Evolutionary conservation across 2,329 filamentous ascomycete species (phyloP).

Genomic region (Byssoonygena ceratinophila): DNA sequence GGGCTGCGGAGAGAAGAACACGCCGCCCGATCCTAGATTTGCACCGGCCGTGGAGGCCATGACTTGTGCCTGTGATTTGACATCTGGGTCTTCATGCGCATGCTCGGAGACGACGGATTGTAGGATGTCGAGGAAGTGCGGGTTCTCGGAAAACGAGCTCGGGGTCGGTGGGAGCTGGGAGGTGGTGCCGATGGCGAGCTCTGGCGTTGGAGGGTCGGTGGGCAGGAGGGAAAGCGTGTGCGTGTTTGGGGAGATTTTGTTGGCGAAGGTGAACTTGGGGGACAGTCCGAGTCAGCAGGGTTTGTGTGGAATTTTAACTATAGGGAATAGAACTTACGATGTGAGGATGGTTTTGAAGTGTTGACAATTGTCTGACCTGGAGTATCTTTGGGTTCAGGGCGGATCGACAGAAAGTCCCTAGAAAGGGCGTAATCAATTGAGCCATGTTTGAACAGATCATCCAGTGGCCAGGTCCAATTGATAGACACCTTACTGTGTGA

Average conservation of each 20-base stretch:
- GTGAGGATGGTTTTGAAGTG: conserved; percentile 14
- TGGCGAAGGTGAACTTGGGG: conserved; percentile 29
- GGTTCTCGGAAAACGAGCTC: conserved; percentile 47
- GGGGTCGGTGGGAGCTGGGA: conserved; percentile 47
- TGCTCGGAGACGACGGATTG: conserved; percentile 46
- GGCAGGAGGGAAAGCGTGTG: conserved; percentile 49
- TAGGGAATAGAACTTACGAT: conserved; percentile 7
- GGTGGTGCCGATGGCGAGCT: conserved; percentile 47
- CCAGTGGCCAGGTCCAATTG: not conserved
- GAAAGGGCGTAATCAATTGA: not conserved
- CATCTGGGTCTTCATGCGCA: conserved; percentile 46
- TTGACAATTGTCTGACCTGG: conserved; percentile 3
- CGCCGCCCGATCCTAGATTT: conserved; percentile 42
- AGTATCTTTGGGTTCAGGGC: not conserved
- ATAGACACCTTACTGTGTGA: no score
- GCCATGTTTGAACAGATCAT: conserved; percentile 1
- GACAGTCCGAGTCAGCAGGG: not conserved
- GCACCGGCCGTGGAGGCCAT: conserved; percentile 51
- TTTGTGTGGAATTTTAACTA: not conserved
- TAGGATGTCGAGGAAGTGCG: conserved; percentile 45
- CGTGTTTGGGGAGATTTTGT: conserved; percentile 27
- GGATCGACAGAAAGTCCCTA: not conserved
- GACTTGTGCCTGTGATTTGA: conserved; percentile 49
- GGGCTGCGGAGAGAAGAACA: conserved; percentile 34
- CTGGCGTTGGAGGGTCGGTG: conserved; percentile 42